Base-by-base conservation (phyloP, 768 basidiomycete genomes). In the Tephrocybe sp. region DNA sequence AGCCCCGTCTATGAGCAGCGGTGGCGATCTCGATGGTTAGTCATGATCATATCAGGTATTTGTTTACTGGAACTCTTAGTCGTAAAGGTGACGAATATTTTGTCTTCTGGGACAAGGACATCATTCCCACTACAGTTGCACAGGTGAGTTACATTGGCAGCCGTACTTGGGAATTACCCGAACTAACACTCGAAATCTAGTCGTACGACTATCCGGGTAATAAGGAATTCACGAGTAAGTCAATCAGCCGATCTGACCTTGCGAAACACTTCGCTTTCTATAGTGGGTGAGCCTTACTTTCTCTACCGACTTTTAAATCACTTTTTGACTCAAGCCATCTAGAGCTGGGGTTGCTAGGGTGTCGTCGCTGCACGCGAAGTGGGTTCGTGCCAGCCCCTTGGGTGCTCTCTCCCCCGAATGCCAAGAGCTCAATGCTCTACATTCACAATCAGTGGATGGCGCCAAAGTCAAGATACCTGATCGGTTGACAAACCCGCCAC, bases 381-480 rank as follows among this genome's bases (percentile, higher is more conserved):
- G 85, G 85, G 75, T 77, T 43, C 73, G 78, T 2, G 68, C 67
- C 36, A 80, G 75, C 49, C 75, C 79, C 0, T 63, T 75, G 42
- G 85, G 85, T 24, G 84, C 84, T 0, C 68, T 85, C 56, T 78
- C 80, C 58, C 65, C 76, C 0, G 79, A 88, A 66, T 88, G 85
- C 56, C 85, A 86, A 58, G 85, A 88, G 58, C 70, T 88, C 21
- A 87, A 86, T 53, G 85, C 84, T 0, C 65, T 88, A 8, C 84
- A 88, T 57, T 88, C 85, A 2, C 82, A 84, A 48, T 82, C 79
- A 2, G 85, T 86, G 1, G 85, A 87, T 56, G 85, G 85, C 0
- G 85, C 79, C 0, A 72, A 73, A 10, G 76, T 86, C 45, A 80
- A 70, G 60, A 84, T 82, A 45, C 85, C 80, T 0, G 83, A 80